Base-by-base conservation (phyloP, 257 asterid species). In the Solanum pinnatisectum region DNA sequence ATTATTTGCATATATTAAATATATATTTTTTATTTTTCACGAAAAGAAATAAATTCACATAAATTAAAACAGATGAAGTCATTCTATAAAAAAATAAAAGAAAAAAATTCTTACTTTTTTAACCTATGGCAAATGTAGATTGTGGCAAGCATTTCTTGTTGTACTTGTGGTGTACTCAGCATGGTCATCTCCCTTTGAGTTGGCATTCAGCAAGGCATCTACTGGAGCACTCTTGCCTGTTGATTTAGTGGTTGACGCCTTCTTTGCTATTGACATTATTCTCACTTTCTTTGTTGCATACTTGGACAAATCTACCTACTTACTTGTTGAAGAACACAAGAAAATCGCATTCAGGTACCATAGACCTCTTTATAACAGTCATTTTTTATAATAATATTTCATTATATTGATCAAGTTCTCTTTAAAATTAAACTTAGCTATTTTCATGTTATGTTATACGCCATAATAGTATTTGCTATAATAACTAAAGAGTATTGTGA, bases 131-230 rank as follows among this genome's bases (percentile, higher is more conserved):
- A 27, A 81, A 81, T 87, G 92, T 93, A 95, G 98, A 90, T 92
- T 90, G 93, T 96, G 99, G 99, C 98, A 94, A 88, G 87, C 95
- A 68, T 96, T 95, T 90, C 94, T 96, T 27, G 98, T 95, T 88
- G 92, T 91, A 86, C 87, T 96, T 89, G 99, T 97, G 90, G 96
- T 94, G 65, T 97, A 97, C 93, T 97, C 98, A 4, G 98, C 98
- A 25, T 96, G 99, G 99, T 82, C 98, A 27, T 96, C 98, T 44
- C 98, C 98, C 8, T 96, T 97, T 86, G 99, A 97, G 92, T 92
- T 97, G 35, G 98, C 99, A 5, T 97, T 97, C 91, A 91, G 83
- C 30, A 91, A 90, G 84, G 93, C 89, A 90, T 93, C 96, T 2
- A 91, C 94, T 2, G 93, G 95, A 82, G 92, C 95, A 36, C 96